Evolutionary conservation across 805 yeast genomes (phyloP).

Genomic region (Ogataea methylovora): DNA sequence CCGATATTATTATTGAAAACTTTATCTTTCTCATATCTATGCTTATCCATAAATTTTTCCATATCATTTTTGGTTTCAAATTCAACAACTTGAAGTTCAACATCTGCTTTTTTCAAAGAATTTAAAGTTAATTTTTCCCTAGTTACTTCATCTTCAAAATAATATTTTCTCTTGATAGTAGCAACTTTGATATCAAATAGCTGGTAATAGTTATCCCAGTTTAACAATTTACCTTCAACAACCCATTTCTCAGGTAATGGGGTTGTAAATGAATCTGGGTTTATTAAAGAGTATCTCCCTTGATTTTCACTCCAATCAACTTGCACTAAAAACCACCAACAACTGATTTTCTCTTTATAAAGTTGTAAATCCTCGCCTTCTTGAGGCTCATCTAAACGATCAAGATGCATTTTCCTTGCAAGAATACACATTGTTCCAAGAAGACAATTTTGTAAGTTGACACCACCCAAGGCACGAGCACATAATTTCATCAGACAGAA

Average conservation of each 20-base stretch:
- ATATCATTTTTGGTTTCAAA: conserved; percentile 13
- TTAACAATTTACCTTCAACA: conserved; percentile 5
- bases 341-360: conserved; percentile 5
- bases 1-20: conserved; percentile 7
- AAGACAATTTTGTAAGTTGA: conserved; percentile 19
- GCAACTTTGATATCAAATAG: conserved; percentile 15
- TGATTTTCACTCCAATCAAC: conserved; percentile 27
- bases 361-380: conserved; percentile 5
- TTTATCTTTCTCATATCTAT: conserved; percentile 7
- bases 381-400: conserved; percentile 4
- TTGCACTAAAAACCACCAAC: conserved; percentile 24
- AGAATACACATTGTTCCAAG: conserved; percentile 8
- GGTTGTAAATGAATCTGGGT: conserved; percentile 14
- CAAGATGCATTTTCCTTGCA: conserved; percentile 20
- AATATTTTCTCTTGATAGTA: conserved; percentile 18
- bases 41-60: conserved; percentile 13
- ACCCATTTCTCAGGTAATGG: conserved; percentile 19
- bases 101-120: conserved; percentile 15
- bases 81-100: conserved; percentile 18
- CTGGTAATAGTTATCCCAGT: conserved; percentile 18
- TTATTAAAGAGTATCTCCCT: conserved; percentile 16
- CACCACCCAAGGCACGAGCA: conserved; percentile 23
- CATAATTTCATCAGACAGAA: conserved; percentile 20
- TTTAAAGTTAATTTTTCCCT: conserved; percentile 9
- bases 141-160: conserved; percentile 15